phyloP scores from a whole-genome alignment of 345 rosid genomes.

The Corymbia maculata region DNA sequence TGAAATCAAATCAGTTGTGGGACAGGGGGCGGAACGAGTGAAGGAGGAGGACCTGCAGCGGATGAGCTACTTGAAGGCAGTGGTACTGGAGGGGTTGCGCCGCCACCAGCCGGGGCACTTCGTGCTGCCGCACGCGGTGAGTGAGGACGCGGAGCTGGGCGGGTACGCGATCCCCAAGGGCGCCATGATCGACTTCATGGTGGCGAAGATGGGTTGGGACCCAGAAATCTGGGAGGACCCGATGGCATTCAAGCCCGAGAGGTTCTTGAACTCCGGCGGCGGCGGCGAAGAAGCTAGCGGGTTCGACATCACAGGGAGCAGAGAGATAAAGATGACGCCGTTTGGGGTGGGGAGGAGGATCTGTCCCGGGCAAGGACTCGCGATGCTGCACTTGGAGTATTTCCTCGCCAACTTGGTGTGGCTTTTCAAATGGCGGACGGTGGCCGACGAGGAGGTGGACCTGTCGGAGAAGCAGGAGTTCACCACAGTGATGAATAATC shows the following conservation, averaged over 20 bases:
- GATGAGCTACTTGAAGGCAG: neutral
- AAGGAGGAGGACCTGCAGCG: neutral
- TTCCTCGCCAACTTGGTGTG: constrained; percentile 3
- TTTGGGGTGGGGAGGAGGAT: neutral
- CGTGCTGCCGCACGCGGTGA: neutral
- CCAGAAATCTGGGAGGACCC: neutral
- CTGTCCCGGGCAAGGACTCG: neutral
- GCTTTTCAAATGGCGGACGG: neutral
- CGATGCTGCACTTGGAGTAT: constrained; percentile 3
- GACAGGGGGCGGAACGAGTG: neutral
- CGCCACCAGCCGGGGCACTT: neutral
- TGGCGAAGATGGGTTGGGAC: neutral
- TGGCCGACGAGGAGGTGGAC: neutral
- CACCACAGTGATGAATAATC: neutral
- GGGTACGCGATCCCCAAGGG: neutral
- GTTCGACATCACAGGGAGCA: neutral
- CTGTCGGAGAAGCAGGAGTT: constrained; percentile 4
- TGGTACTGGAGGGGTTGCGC: neutral
- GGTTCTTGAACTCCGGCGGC: neutral
- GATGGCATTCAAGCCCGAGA: neutral
- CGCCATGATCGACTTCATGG: neutral
- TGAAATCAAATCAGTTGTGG: neutral
- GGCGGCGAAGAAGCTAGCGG: neutral
- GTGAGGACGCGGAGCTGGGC: neutral
- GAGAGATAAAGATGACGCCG: constrained; percentile 1